Base-by-base conservation (phyloP, 352 stramenopile genomes). In the Phytophthora sojae region DNA sequence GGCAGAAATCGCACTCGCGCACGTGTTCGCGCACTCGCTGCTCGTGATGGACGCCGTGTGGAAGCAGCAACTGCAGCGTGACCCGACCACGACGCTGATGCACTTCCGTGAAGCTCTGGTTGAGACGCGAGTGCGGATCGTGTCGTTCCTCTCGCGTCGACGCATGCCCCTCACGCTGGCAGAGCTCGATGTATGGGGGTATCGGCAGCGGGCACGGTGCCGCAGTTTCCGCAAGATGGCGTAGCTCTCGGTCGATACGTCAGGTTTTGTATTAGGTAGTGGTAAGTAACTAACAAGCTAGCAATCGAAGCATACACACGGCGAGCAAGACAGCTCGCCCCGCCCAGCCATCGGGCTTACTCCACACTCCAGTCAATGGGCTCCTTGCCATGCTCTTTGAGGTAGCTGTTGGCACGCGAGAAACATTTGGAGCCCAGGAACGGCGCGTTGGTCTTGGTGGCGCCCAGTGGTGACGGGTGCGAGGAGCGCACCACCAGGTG, bases 391-490 rank as follows among this genome's bases (percentile, higher is more conserved):
- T 95, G 75, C 56, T 89, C 59, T 64, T 79, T 67, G 25, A 97
- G 76, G 63, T 95, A 96, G 47, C 63, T 78, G 57, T 97, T 97
- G 64, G 90, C 85, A 58, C 81, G 81, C 49, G 90, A 96, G 68
- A 97, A 97, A 63, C 88, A 99, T 67, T 90, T 93, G 50, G 91
- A 98, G 54, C 97, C 96, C 57, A 99, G 93, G 80, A 99, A 99
- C 2, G 97, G 97, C 54, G 83, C 70, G 44, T 89, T 94, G 2
- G 97, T 99, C 82, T 99, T 99, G n/a, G 87, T 98, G 2, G 97
- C 97, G 8, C 93, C 96, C 12, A 99, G 82, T 17, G 97, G 97
- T 61, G 96, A 99, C 17, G 96, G 96, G 72, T 99, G 96, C 19
- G 86, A 97, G 70, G 88, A 93, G 86, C 86, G 84, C 74, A 99